These are phyloP conservation scores for Coemansia sp. DNA, from an alignment of 192 early-diverging fungal species.

Conservation along the genomic window DNA sequence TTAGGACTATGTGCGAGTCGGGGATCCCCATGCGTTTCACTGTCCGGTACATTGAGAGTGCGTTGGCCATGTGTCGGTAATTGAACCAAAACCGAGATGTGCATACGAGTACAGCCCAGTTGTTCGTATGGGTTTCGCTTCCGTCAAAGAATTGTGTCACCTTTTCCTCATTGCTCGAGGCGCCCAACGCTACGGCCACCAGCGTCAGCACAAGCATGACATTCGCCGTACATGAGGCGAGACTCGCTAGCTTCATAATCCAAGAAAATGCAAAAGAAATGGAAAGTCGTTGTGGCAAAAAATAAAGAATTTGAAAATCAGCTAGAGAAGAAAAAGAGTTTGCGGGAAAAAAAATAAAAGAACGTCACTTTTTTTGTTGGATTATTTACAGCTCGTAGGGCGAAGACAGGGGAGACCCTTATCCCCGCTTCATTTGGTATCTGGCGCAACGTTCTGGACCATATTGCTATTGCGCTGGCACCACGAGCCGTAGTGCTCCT, in stretches of 20 bases:
- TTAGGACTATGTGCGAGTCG: slow-evolving; percentile 98
- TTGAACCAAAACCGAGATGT: slow-evolving; percentile 99
- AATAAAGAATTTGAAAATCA: not conserved
- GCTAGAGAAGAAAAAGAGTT: not conserved
- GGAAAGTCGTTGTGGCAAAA: not conserved
- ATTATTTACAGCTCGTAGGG: not conserved
- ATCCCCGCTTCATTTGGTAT: not conserved
- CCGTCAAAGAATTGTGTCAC: slow-evolving; percentile 64
- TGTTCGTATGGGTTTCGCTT: slow-evolving; percentile 83
- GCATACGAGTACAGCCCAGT: slow-evolving; percentile 98
- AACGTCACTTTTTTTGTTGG: not conserved
- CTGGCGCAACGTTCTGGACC: slow-evolving; percentile 17
- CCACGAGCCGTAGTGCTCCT: slow-evolving; percentile 56
- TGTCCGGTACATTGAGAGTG: slow-evolving; percentile 97
- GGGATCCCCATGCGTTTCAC: slow-evolving; percentile 98
- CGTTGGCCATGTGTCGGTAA: slow-evolving; percentile 98
- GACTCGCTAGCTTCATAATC: not conserved
- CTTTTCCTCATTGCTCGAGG: slow-evolving; percentile 7
- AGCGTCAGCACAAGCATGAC: not conserved
- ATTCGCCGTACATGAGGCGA: not conserved
- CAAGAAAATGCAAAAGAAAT: not conserved
- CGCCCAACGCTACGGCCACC: not conserved
- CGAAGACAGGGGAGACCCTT: not conserved
- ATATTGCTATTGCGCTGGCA: slow-evolving; percentile 40
- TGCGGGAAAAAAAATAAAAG: not conserved